Percentiles rank a stretch among this genome's conserved stretches.
Evolutionary conservation across 768 basidiomycete genomes (phyloP).

Genomic region (Tylopilus vinaceipallidus): DNA sequence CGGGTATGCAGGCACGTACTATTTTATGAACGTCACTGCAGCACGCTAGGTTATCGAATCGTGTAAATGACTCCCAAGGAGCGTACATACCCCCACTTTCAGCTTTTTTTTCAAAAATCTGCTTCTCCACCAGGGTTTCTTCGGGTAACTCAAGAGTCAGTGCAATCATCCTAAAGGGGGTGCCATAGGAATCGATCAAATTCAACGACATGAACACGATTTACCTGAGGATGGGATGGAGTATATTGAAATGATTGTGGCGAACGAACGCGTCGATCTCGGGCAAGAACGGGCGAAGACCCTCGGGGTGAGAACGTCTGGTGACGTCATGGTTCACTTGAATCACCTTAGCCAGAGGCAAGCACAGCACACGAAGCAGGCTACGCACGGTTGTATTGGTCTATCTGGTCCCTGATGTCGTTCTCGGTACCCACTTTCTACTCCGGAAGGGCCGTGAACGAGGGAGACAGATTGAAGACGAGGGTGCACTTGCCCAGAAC

Average conservation of each 20-base stretch:
- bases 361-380: background rate
- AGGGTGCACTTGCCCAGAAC: too few species aligned
- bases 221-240: constrained; percentile 48
- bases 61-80: background rate
- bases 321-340: constrained; percentile 47
- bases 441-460: too few species aligned
- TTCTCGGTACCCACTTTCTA: constrained; percentile 49
- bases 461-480: too few species aligned
- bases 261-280: constrained; percentile 50
- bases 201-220: background rate
- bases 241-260: constrained; percentile 49
- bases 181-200: background rate
- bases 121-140: constrained; percentile 47
- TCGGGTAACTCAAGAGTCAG: constrained; percentile 53
- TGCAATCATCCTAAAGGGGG: constrained; percentile 42
- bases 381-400: constrained; percentile 54
- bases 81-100: constrained; percentile 37
- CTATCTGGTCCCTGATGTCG: constrained; percentile 63
- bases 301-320: constrained; percentile 45
- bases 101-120: constrained; percentile 39
- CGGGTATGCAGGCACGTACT: constrained; percentile 38
- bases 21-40: constrained; percentile 63
- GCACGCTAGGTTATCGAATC: background rate
- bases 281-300: constrained; percentile 46
- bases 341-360: background rate